Base-by-base conservation (phyloP, 164 flowering plant genomes). In the Taxillus chinensis region DNA sequence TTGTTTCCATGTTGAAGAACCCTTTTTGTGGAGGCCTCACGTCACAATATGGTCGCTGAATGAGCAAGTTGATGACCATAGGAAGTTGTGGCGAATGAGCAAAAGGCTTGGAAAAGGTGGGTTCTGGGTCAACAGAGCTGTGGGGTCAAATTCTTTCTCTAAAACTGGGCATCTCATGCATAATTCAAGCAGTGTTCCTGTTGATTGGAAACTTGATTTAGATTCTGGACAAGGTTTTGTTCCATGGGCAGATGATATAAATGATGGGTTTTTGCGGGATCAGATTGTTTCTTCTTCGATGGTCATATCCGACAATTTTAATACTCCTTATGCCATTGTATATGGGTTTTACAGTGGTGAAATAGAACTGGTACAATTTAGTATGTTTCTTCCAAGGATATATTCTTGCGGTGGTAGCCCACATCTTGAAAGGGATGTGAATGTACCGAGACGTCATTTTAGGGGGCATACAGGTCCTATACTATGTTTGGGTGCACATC, bases 401-500 rank as follows among this genome's bases (percentile, higher is more conserved):
- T 57, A 72, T 71, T 72, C 66, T 68, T 60, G 56, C 57, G 52
- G 61, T 63, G 73, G 59, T 59, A 71, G 70, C 64, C 55, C 75
- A 14, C 58, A 15, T 61, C 64, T 54, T 27, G 71, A 66, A 46
- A 63, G 61, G 45, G 60, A 74, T 62, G 62, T 82, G 42, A 59
- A 58, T 68, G 69, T 66, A 50, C 68, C 71, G 54, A 72, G 62
- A 73, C 83, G 75, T 55, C 55, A 42, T 46, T 79, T 86, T 62
- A 66, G 64, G 8, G 99, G 99, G 13, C 99, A 95, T 58, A 79
- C 70, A 2, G 92, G 93, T 69, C 81, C 97, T 50, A 80, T 95
- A 14, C 78, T 91, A 60, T 95, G 99, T 73, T 79, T 91, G 81
- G 97, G 97, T 39, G 82, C 89, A 40, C 95, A 95, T 73, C 69